Base-by-base conservation (phyloP, 2,329 filamentous ascomycete genomes). In the Massarina eburnea region DNA sequence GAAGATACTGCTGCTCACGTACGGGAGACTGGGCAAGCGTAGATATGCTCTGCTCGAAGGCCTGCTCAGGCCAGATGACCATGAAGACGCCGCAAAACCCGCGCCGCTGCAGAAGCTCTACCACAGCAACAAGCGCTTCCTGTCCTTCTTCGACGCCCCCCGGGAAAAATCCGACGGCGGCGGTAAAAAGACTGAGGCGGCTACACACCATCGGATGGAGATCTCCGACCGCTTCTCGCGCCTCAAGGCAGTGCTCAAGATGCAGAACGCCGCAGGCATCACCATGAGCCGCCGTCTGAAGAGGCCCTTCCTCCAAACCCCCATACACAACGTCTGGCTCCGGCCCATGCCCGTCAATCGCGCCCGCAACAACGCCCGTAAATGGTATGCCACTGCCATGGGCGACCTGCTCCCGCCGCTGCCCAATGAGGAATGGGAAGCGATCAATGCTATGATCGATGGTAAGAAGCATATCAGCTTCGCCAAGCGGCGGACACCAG, bases 11-110 rank as follows among this genome's bases (percentile, higher is more conserved):
- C 65, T 74, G 24, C 64, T 76, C 47, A 74, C 81, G 12, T 85
- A 85, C 56, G 83, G 81, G 12, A 76, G 83, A 41, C 71, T 70
- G 24, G 82, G 82, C 8, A 74, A 67, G 51, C 71, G 79, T 24
- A 73, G 79, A 54, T 70, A 76, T 46, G 66, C 76, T 8, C 61
- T 85, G 37, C 48, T 67, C 1, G 43, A 49, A 1, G 24, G 53
- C 2, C 42, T 69, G 17, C 49, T 68, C 14, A 48, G 46, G 45
- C 64, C 65, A 5, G 58, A 65, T 35, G 45, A 43, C 24, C 40
- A 41, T 4, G 50, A 46, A 8, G 43, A 46, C 2, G 34, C 46
- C 10, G 35, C 35, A 14, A 46, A 15, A 2, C 46, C 48, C 1
- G 34, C 60, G 2, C 64, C 66, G 6, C 59, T 70, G 22, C 71